Percentiles rank a stretch among this genome's conserved stretches.
These are phyloP conservation scores for Yarrowia hollandica DNA, from an alignment of 805 yeast species.

Conservation along the genomic window DNA sequence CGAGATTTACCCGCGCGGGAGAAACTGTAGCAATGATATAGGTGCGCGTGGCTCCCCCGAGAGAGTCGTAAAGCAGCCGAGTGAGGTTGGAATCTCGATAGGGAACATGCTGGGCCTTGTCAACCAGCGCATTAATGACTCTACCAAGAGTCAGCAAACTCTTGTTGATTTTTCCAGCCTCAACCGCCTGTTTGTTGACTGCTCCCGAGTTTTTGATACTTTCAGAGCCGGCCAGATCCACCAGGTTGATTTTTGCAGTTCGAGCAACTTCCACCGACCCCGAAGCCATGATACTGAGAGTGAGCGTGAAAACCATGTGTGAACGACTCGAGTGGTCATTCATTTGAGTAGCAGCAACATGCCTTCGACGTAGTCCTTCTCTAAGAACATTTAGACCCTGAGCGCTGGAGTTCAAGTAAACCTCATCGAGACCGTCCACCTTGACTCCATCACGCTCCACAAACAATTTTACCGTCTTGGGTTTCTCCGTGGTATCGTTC, in stretches of 20 bases:
- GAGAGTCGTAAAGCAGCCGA: constrained; percentile 71
- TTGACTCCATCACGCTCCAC: constrained; percentile 54
- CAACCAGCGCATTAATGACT: constrained; percentile 75
- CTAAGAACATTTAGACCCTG: constrained; percentile 55
- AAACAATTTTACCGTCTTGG: constrained; percentile 54
- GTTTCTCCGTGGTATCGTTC: constrained; percentile 39
- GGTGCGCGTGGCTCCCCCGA: constrained; percentile 88
- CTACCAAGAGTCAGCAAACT: constrained; percentile 83
- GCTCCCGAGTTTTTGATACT: constrained; percentile 89
- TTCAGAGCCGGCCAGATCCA: constrained; percentile 95
- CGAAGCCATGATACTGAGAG: constrained; percentile 57
- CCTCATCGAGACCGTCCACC: constrained; percentile 60
- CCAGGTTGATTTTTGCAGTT: constrained; percentile 65
- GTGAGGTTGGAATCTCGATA: constrained; percentile 84
- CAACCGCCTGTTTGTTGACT: constrained; percentile 78
- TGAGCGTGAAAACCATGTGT: constrained; percentile 74
- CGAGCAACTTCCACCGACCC: constrained; percentile 53
- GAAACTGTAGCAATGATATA: constrained; percentile 84
- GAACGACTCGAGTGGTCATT: constrained; percentile 78
- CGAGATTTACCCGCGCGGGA: constrained; percentile 74
- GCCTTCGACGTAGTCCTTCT: constrained; percentile 61
- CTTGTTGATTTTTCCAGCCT: constrained; percentile 91
- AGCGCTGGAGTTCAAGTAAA: constrained; percentile 50
- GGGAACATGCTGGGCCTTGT: constrained; percentile 70
- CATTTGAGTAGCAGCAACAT: constrained; percentile 75